Percentiles rank a stretch among this genome's conserved stretches.
These are phyloP conservation scores for Naganishia sp. DNA, from an alignment of 1,284 basidiomycete species.

Conservation along the genomic window DNA sequence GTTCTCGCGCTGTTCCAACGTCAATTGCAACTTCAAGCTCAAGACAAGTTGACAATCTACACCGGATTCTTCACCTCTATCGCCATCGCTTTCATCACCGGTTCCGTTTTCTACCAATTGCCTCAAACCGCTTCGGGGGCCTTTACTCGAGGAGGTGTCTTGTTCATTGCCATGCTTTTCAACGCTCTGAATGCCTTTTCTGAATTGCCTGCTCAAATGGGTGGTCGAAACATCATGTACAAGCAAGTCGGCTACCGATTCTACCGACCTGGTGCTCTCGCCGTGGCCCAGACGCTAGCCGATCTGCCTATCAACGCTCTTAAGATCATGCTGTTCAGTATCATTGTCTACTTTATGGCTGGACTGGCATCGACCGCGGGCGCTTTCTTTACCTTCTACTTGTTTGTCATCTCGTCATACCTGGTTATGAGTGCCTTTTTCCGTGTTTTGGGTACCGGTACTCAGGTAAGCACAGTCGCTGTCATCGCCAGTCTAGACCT, in stretches of 20 bases:
- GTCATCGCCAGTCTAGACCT: too few species aligned
- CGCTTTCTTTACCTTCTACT: slow-evolving; percentile 56
- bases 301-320: slow-evolving; percentile 58
- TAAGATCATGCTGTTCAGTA: slow-evolving; percentile 57
- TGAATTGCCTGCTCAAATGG: slow-evolving; percentile 58
- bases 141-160: slow-evolving; percentile 82
- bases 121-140: slow-evolving; percentile 73
- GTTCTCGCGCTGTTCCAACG: slow-evolving; percentile 70
- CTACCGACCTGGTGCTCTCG: slow-evolving; percentile 74
- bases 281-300: slow-evolving; percentile 61
- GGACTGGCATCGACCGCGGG: slow-evolving; percentile 55
- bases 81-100: slow-evolving; percentile 69
- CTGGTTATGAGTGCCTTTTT: slow-evolving; percentile 58
- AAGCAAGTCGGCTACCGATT: slow-evolving; percentile 73
- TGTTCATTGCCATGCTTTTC: slow-evolving; percentile 73
- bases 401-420: slow-evolving; percentile 52
- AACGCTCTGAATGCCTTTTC: slow-evolving; percentile 75
- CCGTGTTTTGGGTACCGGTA: slow-evolving; percentile 57
- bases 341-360: slow-evolving; percentile 54
- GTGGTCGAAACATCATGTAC: slow-evolving; percentile 67
- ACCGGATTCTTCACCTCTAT: slow-evolving; percentile 64
- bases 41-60: slow-evolving; percentile 78
- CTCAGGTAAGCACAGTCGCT: slow-evolving; percentile 34
- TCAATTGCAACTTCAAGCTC: slow-evolving; percentile 68
- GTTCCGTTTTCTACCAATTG: slow-evolving; percentile 71